Conservation (phyloP, 495 filamentous ascomycete genomes). For the Sordaria brevicollis region DNA sequence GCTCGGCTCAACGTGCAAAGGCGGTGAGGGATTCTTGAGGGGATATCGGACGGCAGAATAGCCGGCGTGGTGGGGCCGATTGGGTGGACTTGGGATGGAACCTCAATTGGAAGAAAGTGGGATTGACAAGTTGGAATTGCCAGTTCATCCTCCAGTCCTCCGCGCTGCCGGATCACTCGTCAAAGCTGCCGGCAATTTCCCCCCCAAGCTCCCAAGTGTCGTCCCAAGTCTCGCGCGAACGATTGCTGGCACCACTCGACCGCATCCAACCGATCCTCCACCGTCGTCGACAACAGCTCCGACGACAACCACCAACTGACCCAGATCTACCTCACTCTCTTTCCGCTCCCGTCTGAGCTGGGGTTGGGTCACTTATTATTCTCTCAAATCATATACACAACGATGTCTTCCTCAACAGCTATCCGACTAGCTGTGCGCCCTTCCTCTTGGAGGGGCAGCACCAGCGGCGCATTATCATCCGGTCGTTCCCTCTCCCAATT, state of each 20-base stretch:
- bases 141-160: background rate
- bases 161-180: too few relatives aligned
- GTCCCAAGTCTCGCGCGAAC: background rate
- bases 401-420: constrained; percentile 21
- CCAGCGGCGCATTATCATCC: background rate
- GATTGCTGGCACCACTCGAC: background rate
- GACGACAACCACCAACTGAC: background rate
- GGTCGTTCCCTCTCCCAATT: background rate
- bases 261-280: background rate
- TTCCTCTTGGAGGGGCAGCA: constrained; percentile 4
- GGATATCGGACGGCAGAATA: background rate
- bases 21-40: background rate
- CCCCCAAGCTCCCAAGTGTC: background rate
- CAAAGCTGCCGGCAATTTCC: background rate
- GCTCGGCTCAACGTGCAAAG: background rate
- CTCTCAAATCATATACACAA: background rate
- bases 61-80: background rate
- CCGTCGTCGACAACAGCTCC: background rate
- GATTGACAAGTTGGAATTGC: background rate
- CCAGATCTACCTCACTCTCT: background rate
- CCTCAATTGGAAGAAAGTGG: background rate
- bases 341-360: background rate
- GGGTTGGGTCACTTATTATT: background rate
- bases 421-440: constrained; percentile 20
- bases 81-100: background rate